phyloP scores from a whole-genome alignment of 345 rosid species.

The Brassica nigra region DNA sequence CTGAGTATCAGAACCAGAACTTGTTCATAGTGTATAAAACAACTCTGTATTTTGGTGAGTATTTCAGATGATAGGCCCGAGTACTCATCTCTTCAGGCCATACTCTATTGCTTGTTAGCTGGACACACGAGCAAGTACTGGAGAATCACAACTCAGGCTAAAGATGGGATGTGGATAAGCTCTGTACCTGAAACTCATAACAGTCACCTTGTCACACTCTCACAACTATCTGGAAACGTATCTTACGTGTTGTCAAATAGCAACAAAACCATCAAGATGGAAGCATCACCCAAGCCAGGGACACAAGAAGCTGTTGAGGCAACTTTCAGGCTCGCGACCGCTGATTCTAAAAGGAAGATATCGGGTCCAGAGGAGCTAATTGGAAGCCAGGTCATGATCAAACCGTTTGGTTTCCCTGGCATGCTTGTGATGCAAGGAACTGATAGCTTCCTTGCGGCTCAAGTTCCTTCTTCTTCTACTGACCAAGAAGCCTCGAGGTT shows the following conservation, averaged over 20 bases:
- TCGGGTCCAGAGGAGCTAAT: conserved; percentile 42
- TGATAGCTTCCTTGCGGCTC: conserved; percentile 42
- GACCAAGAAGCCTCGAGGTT: conserved; percentile 46
- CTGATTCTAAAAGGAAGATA: conserved; percentile 26
- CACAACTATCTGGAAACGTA: conserved; percentile 54
- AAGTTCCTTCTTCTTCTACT: conserved; percentile 33
- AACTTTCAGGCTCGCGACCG: conserved; percentile 64
- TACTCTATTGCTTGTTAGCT: conserved; percentile 77
- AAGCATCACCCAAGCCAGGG: conserved; percentile 52
- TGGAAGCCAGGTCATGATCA: conserved; percentile 63
- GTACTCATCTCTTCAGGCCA: conserved; percentile 69
- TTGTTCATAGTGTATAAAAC: not conserved
- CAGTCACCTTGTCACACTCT: conserved; percentile 43
- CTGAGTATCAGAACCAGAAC: too few relatives aligned
- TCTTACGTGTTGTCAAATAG: conserved; percentile 59
- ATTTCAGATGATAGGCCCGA: conserved; percentile 72
- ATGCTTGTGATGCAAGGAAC: conserved; percentile 55
- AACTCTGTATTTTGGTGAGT: not conserved
- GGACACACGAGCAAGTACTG: conserved; percentile 68
- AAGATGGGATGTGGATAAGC: conserved; percentile 56
- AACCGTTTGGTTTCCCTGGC: conserved; percentile 80
- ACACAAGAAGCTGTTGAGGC: conserved; percentile 60
- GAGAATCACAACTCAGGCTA: conserved; percentile 59
- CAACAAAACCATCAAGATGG: conserved; percentile 67
- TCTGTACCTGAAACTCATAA: conserved; percentile 58